Conservation (phyloP, 495 filamentous ascomycete species). For the Penicillium antarcticum region DNA sequence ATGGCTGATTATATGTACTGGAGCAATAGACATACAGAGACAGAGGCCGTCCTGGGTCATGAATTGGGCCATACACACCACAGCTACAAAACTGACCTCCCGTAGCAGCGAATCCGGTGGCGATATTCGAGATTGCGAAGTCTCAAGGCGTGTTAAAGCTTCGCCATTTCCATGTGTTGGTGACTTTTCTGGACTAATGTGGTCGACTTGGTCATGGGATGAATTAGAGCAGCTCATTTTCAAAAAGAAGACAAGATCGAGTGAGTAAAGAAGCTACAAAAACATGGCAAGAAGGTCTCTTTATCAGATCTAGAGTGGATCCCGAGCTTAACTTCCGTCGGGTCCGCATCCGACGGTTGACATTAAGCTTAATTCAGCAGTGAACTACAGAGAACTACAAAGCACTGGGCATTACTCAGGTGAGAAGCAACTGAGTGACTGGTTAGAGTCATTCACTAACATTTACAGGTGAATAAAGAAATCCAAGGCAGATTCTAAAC, state of each 20-base stretch:
- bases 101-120: conserved; percentile 8
- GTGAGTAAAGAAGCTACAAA: too few species aligned
- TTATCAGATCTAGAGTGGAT: not conserved
- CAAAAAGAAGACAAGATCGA: too few species aligned
- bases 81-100: conserved; percentile 41
- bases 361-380: not conserved
- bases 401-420: too few species aligned
- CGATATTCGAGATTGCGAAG: conserved; percentile 12
- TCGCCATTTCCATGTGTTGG: conserved; percentile 8
- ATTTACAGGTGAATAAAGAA: too few species aligned
- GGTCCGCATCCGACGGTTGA: not conserved
- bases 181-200: conserved; percentile 6
- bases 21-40: conserved; percentile 35
- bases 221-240: not conserved
- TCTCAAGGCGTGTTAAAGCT: conserved; percentile 12
- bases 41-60: conserved; percentile 40
- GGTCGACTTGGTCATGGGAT: too few species aligned
- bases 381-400: not conserved
- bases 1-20: conserved; percentile 42
- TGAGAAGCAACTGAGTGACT: too few species aligned
- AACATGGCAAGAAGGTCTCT: not conserved
- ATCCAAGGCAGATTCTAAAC: too few species aligned
- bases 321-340: not conserved
- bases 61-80: conserved; percentile 46
- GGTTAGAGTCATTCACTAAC: too few species aligned